Evolutionary conservation across 495 filamentous ascomycete genomes (phyloP), one percentile per base, ranked within the genome.

Genomic region (Tuber microsphaerosporum): DNA sequence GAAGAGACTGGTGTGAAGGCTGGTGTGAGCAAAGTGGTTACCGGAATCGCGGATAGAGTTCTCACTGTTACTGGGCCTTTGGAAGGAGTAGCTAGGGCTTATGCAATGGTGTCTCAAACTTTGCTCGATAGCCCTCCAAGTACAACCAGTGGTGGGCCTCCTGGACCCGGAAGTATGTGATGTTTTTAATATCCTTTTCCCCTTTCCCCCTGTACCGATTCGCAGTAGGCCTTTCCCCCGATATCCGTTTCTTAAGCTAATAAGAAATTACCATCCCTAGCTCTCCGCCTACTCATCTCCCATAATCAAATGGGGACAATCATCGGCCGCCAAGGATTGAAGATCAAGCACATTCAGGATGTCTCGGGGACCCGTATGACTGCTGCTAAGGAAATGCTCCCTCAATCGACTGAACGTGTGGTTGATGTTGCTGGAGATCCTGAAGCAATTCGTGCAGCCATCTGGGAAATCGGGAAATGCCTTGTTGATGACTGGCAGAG

Each of bases 221-320:
- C 74, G 45, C 56, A 65, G 42, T 71, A 41, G 37, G 73, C 71
- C 73, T 26, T n/a, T 31, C 26, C 20, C n/a, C n/a, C 56, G n/a
- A 31, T 16, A 31, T 65, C 8, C n/a, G 14, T 65, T 65, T 65
- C 56, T 65, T 31, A 65, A 31, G 56, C 56, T 65, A 65, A 65
- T n/a, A 65, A 12, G 56, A 31, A 22, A 65, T 65, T 16, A 70
- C 73, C 22, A 69, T 74, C 56, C 34, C 72, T 73, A 99, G 95
- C 96, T 45, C 91, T 99, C 83, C 97, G 97, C 76, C 90, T 99
- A 16, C 90, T 99, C 79, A 99, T 99, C 83, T 98, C 96, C 31
- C 95, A 99, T 86, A 98, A 98, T 83, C 96, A 99, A 84, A 99
- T 99, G 95, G 95, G 95, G 73, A 98, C 95, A 77, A 97, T 99